phyloP scores from a whole-genome alignment of 345 rosid genomes.

The Brassica cretica region DNA sequence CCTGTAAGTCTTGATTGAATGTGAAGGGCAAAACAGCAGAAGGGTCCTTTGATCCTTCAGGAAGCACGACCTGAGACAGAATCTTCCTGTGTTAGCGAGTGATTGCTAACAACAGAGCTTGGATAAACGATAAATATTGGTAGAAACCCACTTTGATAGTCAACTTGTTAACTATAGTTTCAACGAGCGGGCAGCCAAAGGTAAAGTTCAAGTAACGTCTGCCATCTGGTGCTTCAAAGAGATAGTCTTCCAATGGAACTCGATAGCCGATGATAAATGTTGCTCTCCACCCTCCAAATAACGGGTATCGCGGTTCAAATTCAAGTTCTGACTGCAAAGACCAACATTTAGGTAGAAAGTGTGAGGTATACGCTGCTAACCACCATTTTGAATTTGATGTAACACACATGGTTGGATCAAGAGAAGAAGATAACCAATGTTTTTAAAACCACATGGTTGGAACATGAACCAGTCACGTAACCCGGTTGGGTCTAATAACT shows the following conservation, averaged over 20 bases:
- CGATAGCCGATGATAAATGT: conserved; percentile 91
- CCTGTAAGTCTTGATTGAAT: conserved; percentile 83
- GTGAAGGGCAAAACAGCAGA: conserved; percentile 77
- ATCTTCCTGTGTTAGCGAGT: conserved; percentile 24
- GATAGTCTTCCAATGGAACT: conserved; percentile 85
- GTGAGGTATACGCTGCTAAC: not conserved
- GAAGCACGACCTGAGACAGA: conserved; percentile 84
- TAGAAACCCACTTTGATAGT: conserved; percentile 65
- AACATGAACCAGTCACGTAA: no score
- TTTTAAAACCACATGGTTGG: no score
- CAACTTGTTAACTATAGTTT: conserved; percentile 84
- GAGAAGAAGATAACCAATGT: not conserved
- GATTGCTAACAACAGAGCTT: conserved; percentile 2
- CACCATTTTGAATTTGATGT: conserved; percentile 8
- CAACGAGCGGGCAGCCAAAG: conserved; percentile 91
- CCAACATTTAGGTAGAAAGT: conserved; percentile 3
- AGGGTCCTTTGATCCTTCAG: conserved; percentile 94
- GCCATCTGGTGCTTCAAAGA: conserved; percentile 84
- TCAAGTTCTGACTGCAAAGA: conserved; percentile 91
- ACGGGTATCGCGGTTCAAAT: conserved; percentile 91
- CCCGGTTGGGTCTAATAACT: no score
- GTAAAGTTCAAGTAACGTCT: conserved; percentile 93
- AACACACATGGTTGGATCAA: not conserved
- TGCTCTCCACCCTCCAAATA: conserved; percentile 99
- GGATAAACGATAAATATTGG: not conserved